These are phyloP conservation scores for Lasiosphaeris hirsuta DNA, from an alignment of 495 filamentous ascomycete species.

Conservation along the genomic window DNA sequence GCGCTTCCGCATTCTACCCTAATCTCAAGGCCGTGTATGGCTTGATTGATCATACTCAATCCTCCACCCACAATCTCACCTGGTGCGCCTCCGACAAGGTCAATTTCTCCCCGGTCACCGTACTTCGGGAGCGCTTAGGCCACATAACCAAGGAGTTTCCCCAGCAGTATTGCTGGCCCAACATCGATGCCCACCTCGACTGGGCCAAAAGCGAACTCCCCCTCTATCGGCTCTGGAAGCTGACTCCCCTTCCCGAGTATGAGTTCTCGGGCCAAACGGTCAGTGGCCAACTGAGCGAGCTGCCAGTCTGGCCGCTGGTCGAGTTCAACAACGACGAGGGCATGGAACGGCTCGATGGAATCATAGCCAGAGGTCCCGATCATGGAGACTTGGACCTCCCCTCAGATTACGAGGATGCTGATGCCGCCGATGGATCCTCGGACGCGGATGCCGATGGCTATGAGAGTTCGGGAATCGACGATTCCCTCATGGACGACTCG, in stretches of 20 bases:
- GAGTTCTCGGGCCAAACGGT: background rate
- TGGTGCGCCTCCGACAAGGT: conserved; percentile 30
- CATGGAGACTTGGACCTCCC: background rate
- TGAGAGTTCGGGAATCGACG: conserved; percentile 33
- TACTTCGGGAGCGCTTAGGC: conserved; percentile 14
- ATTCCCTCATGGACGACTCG: conserved; percentile 21
- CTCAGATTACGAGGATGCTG: conserved; percentile 3
- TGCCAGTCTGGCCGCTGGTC: conserved; percentile 29
- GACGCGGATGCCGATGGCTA: conserved; percentile 19
- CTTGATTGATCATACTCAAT: background rate
- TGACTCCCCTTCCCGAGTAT: background rate
- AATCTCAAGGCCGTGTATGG: conserved; percentile 22
- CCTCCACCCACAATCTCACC: background rate
- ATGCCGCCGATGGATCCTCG: background rate
- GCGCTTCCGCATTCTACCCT: background rate
- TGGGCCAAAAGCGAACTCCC: conserved; percentile 14
- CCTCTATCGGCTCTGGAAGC: background rate
- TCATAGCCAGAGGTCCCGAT: conserved; percentile 10
- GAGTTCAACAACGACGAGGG: conserved; percentile 16
- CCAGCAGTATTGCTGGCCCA: conserved; percentile 36
- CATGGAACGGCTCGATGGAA: conserved; percentile 7
- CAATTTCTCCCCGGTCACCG: conserved; percentile 15
- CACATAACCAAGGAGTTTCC: background rate
- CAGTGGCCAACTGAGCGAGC: background rate
- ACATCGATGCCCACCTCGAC: conserved; percentile 16